A percentile compares a stretch with the other conserved stretches of the same genome.
These are phyloP conservation scores for Solanum bulbocastanum DNA, from an alignment of 257 asterid species.

Conservation along the genomic window DNA sequence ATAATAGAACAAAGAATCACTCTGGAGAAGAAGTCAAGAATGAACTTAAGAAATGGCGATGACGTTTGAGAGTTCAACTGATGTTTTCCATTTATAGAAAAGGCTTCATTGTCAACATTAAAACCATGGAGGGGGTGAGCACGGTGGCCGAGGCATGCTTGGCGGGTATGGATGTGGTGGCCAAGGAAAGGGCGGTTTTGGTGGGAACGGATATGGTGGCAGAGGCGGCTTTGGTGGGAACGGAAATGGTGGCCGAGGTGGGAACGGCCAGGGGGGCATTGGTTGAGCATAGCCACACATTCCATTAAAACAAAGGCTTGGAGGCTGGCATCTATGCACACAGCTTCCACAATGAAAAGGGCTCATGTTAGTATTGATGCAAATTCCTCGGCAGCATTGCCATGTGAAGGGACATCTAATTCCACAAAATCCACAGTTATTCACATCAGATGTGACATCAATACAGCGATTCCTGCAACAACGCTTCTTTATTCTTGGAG, in stretches of 20 bases:
- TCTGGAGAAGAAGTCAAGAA: not conserved
- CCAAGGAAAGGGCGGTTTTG: conserved; percentile 1
- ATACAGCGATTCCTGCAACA: conserved; percentile 65
- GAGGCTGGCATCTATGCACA: conserved; percentile 29
- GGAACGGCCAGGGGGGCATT: conserved; percentile 32
- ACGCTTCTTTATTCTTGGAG: conserved; percentile 13
- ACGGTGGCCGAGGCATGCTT: not conserved
- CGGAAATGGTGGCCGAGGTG: conserved; percentile 23
- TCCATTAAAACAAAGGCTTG: conserved; percentile 35
- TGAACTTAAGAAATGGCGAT: not conserved
- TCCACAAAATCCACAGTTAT: conserved; percentile 63
- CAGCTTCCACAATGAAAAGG: conserved; percentile 62
- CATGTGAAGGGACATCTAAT: conserved; percentile 48
- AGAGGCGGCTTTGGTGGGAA: conserved; percentile 8
- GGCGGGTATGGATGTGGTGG: conserved; percentile 2
- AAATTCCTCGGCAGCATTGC: conserved; percentile 56
- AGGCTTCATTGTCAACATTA: not conserved
- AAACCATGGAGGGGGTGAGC: not conserved
- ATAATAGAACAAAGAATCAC: not conserved
- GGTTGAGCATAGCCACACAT: conserved; percentile 61
- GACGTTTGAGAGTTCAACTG: not conserved
- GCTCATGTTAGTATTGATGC: conserved; percentile 30
- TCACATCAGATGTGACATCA: conserved; percentile 37
- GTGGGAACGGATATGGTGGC: conserved; percentile 1
- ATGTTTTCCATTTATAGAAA: not conserved